Conservation (phyloP, 164 flowering plant genomes). For the Litsea cubeba region DNA sequence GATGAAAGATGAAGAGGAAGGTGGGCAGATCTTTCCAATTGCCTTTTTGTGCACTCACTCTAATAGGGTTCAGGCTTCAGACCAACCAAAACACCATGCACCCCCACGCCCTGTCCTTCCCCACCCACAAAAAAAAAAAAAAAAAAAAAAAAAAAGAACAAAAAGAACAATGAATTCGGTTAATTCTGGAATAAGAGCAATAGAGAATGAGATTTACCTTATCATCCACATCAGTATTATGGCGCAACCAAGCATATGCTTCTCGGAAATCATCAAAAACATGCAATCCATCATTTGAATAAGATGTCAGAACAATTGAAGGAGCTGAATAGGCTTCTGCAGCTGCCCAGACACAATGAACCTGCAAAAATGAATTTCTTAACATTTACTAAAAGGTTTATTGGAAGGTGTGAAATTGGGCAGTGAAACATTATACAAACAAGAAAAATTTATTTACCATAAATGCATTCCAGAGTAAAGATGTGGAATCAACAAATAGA, state of each 20-base stretch:
- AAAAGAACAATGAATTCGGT: background rate
- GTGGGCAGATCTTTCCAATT: too few species aligned
- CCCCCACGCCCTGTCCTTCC: too few species aligned
- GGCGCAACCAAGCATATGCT: slow-evolving; percentile 97
- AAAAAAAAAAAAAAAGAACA: too few species aligned
- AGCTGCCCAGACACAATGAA: slow-evolving; percentile 99
- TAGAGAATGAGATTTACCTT: slow-evolving; percentile 45
- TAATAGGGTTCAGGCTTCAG: too few species aligned
- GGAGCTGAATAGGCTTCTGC: slow-evolving; percentile 99
- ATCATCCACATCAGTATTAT: slow-evolving; percentile 96
- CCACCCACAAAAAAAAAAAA: too few species aligned
- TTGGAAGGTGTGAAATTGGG: background rate
- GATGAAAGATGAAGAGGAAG: too few species aligned
- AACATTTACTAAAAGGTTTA: background rate
- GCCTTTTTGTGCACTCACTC: too few species aligned
- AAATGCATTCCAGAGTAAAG: background rate
- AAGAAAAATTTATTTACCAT: too few species aligned
- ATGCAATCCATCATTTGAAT: slow-evolving; percentile 81
- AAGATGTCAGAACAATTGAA: slow-evolving; percentile 91
- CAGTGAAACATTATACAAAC: background rate
- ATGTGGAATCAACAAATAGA: background rate
- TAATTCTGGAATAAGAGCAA: background rate
- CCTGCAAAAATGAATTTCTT: slow-evolving; percentile 30
- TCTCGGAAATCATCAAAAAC: slow-evolving; percentile 99
- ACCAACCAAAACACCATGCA: too few species aligned